phyloP scores from a whole-genome alignment of 257 asterid species.

The Capsicum rhomboideum region DNA sequence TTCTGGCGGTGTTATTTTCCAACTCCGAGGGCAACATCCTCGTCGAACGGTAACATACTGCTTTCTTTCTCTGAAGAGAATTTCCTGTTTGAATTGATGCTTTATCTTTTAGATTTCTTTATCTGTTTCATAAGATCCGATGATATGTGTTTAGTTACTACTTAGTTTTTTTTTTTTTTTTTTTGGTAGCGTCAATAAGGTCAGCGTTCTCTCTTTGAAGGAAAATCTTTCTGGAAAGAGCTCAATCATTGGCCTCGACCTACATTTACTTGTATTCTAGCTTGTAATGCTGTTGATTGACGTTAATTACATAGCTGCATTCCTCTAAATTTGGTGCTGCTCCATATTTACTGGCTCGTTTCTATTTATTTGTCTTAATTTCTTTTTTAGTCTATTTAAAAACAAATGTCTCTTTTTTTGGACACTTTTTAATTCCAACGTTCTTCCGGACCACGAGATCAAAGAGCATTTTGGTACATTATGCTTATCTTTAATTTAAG shows the following conservation, averaged over 20 bases:
- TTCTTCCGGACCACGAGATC: too few relatives aligned
- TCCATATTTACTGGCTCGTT: too few relatives aligned
- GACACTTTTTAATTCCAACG: too few relatives aligned
- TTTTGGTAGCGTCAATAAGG: too few relatives aligned
- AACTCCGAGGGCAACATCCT: conserved; percentile 95
- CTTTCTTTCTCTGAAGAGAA: neutral
- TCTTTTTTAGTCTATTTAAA: too few relatives aligned
- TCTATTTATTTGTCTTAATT: too few relatives aligned
- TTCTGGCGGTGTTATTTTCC: conserved; percentile 84
- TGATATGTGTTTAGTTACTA: neutral
- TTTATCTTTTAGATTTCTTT: neutral
- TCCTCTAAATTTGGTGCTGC: neutral
- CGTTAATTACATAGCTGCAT: neutral
- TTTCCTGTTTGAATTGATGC: neutral
- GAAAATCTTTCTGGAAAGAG: neutral
- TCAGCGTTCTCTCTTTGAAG: neutral
- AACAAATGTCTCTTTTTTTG: too few relatives aligned
- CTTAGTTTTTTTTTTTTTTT: neutral
- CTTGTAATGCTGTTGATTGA: neutral
- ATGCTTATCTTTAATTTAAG: too few relatives aligned
- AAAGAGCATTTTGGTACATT: too few relatives aligned
- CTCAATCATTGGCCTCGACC: neutral
- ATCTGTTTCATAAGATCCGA: neutral
- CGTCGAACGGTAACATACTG: conserved; percentile 67
- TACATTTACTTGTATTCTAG: neutral